phyloP scores from a whole-genome alignment of 2,329 filamentous ascomycete species.

The Eutypa lata region DNA sequence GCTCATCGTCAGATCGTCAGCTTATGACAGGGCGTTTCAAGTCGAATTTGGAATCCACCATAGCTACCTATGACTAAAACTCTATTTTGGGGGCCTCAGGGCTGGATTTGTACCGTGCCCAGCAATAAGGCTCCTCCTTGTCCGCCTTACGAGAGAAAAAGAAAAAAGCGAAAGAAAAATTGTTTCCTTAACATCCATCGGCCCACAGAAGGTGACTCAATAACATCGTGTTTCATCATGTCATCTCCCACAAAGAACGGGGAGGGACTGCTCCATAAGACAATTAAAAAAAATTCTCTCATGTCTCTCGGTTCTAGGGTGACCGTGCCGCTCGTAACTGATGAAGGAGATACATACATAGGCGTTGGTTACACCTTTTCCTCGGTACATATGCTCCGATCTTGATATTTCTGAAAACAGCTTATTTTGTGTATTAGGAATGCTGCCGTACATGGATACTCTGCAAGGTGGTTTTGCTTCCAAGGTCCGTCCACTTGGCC shows the following conservation, averaged over 20 bases:
- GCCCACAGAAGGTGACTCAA: background rate
- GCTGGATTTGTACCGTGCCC: background rate
- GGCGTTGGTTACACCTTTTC: no score
- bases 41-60: background rate
- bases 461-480: no score
- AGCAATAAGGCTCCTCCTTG: background rate
- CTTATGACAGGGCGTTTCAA: background rate
- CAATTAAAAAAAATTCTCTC: background rate
- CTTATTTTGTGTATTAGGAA: no score
- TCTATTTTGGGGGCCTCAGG: background rate
- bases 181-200: background rate
- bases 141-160: background rate
- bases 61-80: background rate
- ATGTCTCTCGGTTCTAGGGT: no score
- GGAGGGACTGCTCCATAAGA: background rate
- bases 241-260: background rate
- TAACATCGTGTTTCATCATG: background rate
- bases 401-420: no score
- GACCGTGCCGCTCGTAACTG: no score
- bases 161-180: background rate
- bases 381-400: no score
- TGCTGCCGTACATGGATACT: no score
- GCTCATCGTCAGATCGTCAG: background rate
- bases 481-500: no score
- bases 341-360: no score